Evolutionary conservation across 495 filamentous ascomycete species (phyloP), one percentile per base, ranked within the genome.

Genomic region (Apodospora peruviana): DNA sequence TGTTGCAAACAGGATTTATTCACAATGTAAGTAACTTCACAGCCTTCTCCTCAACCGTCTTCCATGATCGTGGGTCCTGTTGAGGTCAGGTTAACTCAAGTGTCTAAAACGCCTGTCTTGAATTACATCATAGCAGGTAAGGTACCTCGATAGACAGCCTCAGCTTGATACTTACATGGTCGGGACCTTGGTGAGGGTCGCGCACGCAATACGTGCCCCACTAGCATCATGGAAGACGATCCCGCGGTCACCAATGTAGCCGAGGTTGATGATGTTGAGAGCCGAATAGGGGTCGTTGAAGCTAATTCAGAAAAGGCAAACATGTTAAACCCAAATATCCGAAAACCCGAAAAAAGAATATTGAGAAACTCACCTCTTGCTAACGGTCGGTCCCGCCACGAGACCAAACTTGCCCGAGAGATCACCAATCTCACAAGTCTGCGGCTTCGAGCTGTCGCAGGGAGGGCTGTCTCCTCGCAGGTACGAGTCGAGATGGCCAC

Each of bases 391-490:
- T 21, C 75, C 63, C 1, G 65, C 66, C 52, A 88, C 79, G 40
- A 76, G 76, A 35, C 84, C 86, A 50, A 91, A 81, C 71, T 94
- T 95, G 47, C 90, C 90, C 37, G 80, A 77, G 36, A 93, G 63
- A 67, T 95, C 89, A 39, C 89, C 89, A 19, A 88, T 81, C 66
- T 93, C 81, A 66, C 89, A 95, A 0, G 79, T 84, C 52, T 80
- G 54, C 2, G 88, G 86, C 40, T 68, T 56, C 11, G 66, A 64
- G 11, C 69, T 47, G 58, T 90, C 74, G 64, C 89, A 95, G 17
- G 78, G 59, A 43, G 83, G 77, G 9, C 62, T 60, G 62, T 88
- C 78, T 32, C 79, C 81, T 37, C 86, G 84, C 40, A 73, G 69
- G 48, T 57, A 70, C 38, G 70, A 66, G 54, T 74, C 68, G 14